Evolutionary conservation across 352 stramenopile genomes (phyloP).

Genomic region (Pythium phragmitis): DNA sequence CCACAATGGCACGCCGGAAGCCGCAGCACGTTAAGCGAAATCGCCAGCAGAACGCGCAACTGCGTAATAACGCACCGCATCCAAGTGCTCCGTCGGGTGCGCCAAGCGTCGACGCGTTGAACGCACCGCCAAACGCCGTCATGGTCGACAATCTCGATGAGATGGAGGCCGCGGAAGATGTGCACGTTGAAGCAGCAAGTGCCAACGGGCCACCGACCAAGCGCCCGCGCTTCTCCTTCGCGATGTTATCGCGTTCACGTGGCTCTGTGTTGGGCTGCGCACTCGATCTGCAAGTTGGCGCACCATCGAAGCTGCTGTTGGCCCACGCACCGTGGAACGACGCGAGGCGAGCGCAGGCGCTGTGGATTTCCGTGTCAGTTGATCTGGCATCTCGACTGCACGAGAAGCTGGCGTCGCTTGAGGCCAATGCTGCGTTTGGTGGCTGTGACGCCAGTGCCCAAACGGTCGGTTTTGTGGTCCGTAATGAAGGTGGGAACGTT

Average conservation of each 20-base stretch:
- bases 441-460: background rate
- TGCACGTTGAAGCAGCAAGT: slow-evolving; percentile 10
- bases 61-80: background rate
- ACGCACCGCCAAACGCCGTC: background rate
- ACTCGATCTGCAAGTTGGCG: background rate
- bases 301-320: background rate
- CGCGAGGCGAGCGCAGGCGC: slow-evolving; percentile 14
- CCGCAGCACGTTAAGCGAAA: slow-evolving; percentile 31
- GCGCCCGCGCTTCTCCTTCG: slow-evolving; percentile 3
- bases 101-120: slow-evolving; percentile 5
- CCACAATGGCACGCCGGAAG: slow-evolving; percentile 37
- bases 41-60: slow-evolving; percentile 14
- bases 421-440: background rate
- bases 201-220: slow-evolving; percentile 2
- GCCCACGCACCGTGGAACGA: slow-evolving; percentile 11
- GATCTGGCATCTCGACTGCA: background rate
- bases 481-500: background rate
- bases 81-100: background rate
- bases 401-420: slow-evolving; percentile 11
- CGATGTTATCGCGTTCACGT: background rate
- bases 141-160: slow-evolving; percentile 13
- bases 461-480: slow-evolving; percentile 10
- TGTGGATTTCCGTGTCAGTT: slow-evolving; percentile 26
- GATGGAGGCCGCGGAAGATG: background rate
- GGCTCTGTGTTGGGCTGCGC: background rate